Evolutionary conservation across 345 rosid species (phyloP).

Genomic region (Brassica incana): DNA sequence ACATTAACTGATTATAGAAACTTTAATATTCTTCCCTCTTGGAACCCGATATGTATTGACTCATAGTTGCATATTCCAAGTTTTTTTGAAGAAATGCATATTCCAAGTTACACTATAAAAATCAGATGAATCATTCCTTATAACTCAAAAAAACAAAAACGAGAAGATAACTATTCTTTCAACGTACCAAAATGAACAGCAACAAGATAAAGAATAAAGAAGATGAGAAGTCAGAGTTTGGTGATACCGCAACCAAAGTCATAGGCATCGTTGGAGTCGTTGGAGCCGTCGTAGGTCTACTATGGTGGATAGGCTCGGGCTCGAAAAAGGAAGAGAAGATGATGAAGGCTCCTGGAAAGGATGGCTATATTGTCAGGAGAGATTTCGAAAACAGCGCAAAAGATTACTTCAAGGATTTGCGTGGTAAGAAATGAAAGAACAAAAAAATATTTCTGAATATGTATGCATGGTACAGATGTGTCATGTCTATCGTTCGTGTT

Average conservation of each 20-base stretch:
- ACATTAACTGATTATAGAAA: neutral
- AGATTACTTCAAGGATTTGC: slow-evolving; percentile 13
- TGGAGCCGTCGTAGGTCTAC: slow-evolving; percentile 9
- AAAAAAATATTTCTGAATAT: neutral
- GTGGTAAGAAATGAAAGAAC: slow-evolving; percentile 13
- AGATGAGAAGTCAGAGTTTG: neutral
- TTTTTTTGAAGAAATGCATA: too few species aligned
- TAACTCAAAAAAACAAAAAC: neutral
- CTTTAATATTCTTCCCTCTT: neutral
- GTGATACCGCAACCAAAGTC: neutral
- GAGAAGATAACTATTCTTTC: neutral
- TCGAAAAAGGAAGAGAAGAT: slow-evolving; percentile 12
- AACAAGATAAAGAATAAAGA: neutral
- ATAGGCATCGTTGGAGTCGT: slow-evolving; percentile 17
- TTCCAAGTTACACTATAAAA: neutral
- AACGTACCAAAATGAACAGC: neutral
- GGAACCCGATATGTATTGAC: neutral
- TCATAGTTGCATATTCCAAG: neutral
- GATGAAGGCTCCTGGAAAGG: slow-evolving; percentile 30
- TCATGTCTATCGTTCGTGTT: neutral
- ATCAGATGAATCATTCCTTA: neutral
- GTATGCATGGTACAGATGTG: neutral
- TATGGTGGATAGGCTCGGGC: slow-evolving; percentile 1
- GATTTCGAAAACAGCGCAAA: slow-evolving; percentile 13
- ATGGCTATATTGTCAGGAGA: neutral